Evolutionary conservation across 805 yeast species (phyloP).

Genomic region (Candida lessepsii): DNA sequence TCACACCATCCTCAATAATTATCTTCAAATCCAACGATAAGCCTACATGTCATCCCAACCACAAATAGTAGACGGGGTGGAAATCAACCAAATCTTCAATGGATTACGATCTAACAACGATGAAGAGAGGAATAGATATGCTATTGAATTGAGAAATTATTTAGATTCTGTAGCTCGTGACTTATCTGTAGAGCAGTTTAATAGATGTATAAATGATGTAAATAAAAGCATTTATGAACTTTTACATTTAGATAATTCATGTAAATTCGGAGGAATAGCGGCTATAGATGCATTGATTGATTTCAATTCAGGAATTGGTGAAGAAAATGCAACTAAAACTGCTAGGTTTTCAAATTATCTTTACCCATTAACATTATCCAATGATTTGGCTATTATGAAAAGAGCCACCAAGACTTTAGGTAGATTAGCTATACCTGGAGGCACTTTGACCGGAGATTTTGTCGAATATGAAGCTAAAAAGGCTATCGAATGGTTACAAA

Average conservation of each 20-base stretch:
- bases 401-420: conserved; percentile 87
- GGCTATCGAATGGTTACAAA: conserved; percentile 86
- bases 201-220: conserved; percentile 78
- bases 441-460: conserved; percentile 84
- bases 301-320: conserved; percentile 70
- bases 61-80: conserved; percentile 48
- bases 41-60: conserved; percentile 22
- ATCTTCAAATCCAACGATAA: not conserved
- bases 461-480: conserved; percentile 89
- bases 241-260: conserved; percentile 67
- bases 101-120: conserved; percentile 47
- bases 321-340: conserved; percentile 83
- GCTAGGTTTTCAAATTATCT: conserved; percentile 90
- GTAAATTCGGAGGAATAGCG: conserved; percentile 84
- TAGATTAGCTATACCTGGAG: conserved; percentile 84
- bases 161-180: conserved; percentile 76
- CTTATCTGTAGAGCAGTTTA: conserved; percentile 75
- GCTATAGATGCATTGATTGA: conserved; percentile 88
- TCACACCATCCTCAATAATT: not conserved
- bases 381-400: conserved; percentile 80
- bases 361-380: conserved; percentile 74
- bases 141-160: conserved; percentile 67
- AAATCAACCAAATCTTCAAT: conserved; percentile 50
- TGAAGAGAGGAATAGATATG: conserved; percentile 52
- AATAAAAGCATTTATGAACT: conserved; percentile 85